Evolutionary conservation across 108 stramenopile genomes (phyloP), one percentile per base, ranked within the genome.

Genomic region (Epithemia pelagica): DNA sequence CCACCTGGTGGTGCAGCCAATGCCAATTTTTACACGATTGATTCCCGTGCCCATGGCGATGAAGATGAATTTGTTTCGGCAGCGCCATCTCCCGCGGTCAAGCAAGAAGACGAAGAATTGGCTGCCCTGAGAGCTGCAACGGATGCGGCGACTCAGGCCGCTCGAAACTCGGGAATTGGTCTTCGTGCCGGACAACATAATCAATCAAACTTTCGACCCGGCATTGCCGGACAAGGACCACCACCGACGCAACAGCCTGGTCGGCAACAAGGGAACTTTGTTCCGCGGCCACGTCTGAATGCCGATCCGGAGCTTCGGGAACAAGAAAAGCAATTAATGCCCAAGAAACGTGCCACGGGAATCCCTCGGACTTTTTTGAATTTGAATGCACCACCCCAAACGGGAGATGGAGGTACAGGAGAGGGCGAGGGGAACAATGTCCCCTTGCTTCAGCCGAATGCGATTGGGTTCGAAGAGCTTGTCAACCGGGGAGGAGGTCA

Each of bases 361-460:
- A 93, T 93, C 32, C 91, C 91, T 0, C 66, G 91, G 28, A 93
- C 91, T 2, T 93, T 93, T 65, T 69, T 88, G 20, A 90, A 72
- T 73, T 64, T 90, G 3, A 61, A 58, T 21, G 82, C 86, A 23
- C 79, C 83, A 30, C 75, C 81, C 8, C 54, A 64, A 54, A 80
- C 80, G 10, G 37, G 37, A 15, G 37, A 46, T 10, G 37, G 37
- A 10, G 37, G 37, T 46, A 15, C 10, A 46, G 57, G 8, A 58
- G 74, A 81, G 26, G 71, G 67, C 18, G 78, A 69, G 21, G 77
- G 74, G 61, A 69, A 20, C 59, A 68, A 62, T 58, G 78, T 74
- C 1, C 68, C 84, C 3, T 67, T 78, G 28, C 72, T 92, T 24
- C 85, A 89, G 57, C 86, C 91, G 10, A 85, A 88, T 63, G 63